Evolutionary conservation across 2,329 filamentous ascomycete genomes (phyloP).

Genomic region (Parascedosporium putredinis): DNA sequence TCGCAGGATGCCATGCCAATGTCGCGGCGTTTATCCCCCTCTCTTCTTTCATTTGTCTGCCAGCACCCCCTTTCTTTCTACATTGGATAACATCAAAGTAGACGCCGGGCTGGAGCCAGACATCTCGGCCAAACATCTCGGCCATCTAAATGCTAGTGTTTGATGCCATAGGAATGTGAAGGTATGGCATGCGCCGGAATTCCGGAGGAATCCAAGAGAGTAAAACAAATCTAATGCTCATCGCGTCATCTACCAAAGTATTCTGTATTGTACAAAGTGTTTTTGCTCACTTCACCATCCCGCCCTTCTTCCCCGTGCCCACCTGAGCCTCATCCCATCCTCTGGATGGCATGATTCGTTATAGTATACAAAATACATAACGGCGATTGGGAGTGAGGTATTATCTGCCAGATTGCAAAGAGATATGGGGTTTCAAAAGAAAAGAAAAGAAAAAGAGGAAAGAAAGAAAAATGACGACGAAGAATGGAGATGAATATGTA

Average conservation of each 20-base stretch:
- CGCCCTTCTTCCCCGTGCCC: not conserved
- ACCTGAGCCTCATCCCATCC: not conserved
- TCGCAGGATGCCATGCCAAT: too few relatives aligned
- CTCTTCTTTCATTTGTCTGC: too few relatives aligned
- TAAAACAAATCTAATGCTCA: not conserved
- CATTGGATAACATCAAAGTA: too few relatives aligned
- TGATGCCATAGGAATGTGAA: not conserved
- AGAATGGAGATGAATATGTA: too few relatives aligned
- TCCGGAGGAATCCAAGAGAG: too few relatives aligned
- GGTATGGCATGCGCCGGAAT: too few relatives aligned
- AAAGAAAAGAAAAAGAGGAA: not conserved
- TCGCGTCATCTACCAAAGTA: conserved; percentile 1
- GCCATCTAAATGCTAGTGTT: too few relatives aligned
- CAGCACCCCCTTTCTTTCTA: too few relatives aligned
- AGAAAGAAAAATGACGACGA: not conserved
- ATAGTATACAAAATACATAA: conserved; percentile 6
- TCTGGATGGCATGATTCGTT: not conserved
- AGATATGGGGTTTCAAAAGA: not conserved
- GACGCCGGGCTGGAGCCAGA: too few relatives aligned
- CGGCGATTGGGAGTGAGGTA: not conserved
- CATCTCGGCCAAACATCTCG: too few relatives aligned
- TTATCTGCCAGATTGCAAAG: not conserved
- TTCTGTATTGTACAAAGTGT: conserved; percentile 2
- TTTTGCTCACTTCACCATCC: too few relatives aligned
- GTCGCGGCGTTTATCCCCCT: too few relatives aligned